Percentiles rank a stretch among this genome's conserved stretches.
Conservation (phyloP, 192 early-diverging fungal species). For the Coemansia asiatica region DNA sequence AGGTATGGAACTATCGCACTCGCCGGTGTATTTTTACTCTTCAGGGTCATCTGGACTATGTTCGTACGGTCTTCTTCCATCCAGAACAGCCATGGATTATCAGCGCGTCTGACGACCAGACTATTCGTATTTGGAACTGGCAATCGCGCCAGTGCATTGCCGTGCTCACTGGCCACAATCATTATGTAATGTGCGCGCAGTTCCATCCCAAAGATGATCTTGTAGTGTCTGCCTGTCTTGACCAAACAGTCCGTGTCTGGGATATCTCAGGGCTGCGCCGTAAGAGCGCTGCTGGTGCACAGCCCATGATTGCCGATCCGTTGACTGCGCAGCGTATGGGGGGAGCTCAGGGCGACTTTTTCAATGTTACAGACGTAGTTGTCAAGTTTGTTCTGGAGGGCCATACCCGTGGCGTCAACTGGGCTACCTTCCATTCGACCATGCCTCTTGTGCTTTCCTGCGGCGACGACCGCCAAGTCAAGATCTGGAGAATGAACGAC, state of each 20-base stretch:
- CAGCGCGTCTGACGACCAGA: conserved; percentile 95
- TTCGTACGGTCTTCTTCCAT: conserved; percentile 96
- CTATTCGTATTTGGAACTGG: conserved; percentile 99
- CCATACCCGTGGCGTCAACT: conserved; percentile 96
- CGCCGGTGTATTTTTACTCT: conserved; percentile 95
- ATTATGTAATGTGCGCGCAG: conserved; percentile 98
- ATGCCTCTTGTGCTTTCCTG: conserved; percentile 95
- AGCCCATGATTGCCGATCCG: conserved; percentile 45
- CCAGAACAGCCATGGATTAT: conserved; percentile 99
- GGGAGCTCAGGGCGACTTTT: conserved; percentile 85
- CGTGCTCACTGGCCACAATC: conserved; percentile 96
- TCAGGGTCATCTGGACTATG: conserved; percentile 97
- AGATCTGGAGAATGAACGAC: conserved; percentile 99
- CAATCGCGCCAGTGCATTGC: conserved; percentile 97
- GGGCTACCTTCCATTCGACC: conserved; percentile 96
- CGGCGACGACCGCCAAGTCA: conserved; percentile 96
- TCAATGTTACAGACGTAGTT: conserved; percentile 93
- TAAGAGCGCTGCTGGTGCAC: conserved; percentile 53
- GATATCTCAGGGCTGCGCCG: conserved; percentile 86
- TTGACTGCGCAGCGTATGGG: conserved; percentile 48
- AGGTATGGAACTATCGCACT: conserved; percentile 99
- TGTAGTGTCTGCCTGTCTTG: conserved; percentile 92
- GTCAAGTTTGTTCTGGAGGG: conserved; percentile 99
- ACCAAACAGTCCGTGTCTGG: conserved; percentile 99
- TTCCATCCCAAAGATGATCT: conserved; percentile 99